Evolutionary conservation across 495 filamentous ascomycete genomes (phyloP).

Genomic region (Xylaria castorea): DNA sequence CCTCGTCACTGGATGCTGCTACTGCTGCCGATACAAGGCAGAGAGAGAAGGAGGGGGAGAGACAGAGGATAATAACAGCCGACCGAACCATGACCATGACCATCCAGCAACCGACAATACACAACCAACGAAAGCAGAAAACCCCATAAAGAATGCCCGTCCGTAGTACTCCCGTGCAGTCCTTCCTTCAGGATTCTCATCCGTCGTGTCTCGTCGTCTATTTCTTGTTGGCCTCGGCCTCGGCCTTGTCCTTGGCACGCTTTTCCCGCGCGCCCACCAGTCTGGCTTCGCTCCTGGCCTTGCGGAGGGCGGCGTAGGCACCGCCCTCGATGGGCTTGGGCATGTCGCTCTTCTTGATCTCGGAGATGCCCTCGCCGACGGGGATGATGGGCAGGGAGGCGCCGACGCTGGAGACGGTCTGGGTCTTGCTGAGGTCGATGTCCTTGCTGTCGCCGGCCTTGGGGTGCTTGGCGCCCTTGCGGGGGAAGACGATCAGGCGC

Average conservation of each 20-base stretch:
- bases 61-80: constrained; percentile 25
- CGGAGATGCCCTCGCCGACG: constrained; percentile 65
- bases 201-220: constrained; percentile 58
- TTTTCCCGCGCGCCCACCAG: constrained; percentile 86
- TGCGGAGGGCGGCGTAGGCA: constrained; percentile 84
- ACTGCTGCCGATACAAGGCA: constrained; percentile 14
- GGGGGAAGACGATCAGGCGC: constrained; percentile 96
- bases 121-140: constrained; percentile 52
- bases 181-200: constrained; percentile 33
- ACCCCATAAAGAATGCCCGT: constrained; percentile 43
- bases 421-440: constrained; percentile 80
- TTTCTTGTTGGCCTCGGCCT: constrained; percentile 85
- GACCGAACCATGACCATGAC: constrained; percentile 40
- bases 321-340: constrained; percentile 76
- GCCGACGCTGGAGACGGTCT: constrained; percentile 67
- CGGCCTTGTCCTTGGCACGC: constrained; percentile 91
- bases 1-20: constrained; percentile 31
- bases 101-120: constrained; percentile 39
- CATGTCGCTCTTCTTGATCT: constrained; percentile 82
- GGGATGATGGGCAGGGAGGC: constrained; percentile 74
- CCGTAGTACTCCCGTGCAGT: constrained; percentile 44
- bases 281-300: constrained; percentile 84
- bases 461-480: constrained; percentile 81
- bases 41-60: constrained; percentile 7
- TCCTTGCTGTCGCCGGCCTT: constrained; percentile 88